Percentiles rank a stretch among this genome's conserved stretches.
Conservation (phyloP, 202 grass and related monocot genomes). For the Setaria viridis region DNA sequence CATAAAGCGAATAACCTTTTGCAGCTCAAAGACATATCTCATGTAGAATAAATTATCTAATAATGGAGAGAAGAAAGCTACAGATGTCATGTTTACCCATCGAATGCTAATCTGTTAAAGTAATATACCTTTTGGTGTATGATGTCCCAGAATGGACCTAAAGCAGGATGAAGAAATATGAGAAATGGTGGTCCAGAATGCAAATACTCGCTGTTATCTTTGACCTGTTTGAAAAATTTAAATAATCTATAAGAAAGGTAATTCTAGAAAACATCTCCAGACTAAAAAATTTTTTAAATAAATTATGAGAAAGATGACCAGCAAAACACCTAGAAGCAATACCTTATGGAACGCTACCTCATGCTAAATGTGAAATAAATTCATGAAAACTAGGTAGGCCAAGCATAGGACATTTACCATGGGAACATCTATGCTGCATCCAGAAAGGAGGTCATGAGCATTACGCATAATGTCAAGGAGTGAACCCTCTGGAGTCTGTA, state of each 20-base stretch:
- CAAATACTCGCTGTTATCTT: conserved; percentile 88
- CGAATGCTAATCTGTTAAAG: not conserved
- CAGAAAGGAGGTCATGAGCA: conserved; percentile 85
- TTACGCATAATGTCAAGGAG: conserved; percentile 97
- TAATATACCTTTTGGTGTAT: conserved; percentile 81
- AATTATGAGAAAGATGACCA: conserved; percentile 23
- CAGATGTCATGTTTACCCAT: not conserved
- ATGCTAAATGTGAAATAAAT: conserved; percentile 38
- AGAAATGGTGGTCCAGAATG: conserved; percentile 77
- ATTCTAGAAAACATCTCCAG: not conserved
- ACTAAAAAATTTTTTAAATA: conserved; percentile 9
- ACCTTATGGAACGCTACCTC: conserved; percentile 18
- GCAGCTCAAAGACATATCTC: conserved; percentile 29
- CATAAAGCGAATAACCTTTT: not conserved
- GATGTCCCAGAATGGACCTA: conserved; percentile 97
- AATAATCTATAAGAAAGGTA: conserved; percentile 57
- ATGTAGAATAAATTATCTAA: conserved; percentile 33
- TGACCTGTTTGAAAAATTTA: conserved; percentile 64
- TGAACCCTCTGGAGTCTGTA: conserved; percentile 94
- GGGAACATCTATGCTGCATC: conserved; percentile 71
- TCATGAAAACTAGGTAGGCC: conserved; percentile 21
- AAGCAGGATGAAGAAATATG: conserved; percentile 97
- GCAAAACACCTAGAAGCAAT: not conserved
- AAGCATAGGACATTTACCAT: conserved; percentile 60
- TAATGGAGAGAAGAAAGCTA: conserved; percentile 33